phyloP scores from a whole-genome alignment of 2,329 filamentous ascomycete genomes.

The Aspergillus neoniger region DNA sequence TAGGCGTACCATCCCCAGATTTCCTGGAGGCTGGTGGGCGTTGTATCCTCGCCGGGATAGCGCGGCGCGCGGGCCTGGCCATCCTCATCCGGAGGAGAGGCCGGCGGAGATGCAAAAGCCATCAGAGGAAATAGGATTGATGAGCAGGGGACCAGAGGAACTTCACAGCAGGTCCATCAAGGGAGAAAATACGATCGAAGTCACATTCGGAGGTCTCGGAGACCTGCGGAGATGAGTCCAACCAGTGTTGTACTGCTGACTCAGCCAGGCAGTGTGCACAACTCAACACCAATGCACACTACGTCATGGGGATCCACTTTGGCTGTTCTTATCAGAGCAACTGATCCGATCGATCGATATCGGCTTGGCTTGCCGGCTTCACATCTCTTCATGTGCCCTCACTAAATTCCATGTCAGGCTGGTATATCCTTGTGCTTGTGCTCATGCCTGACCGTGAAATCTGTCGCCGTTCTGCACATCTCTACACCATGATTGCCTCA shows the following conservation, averaged over 20 bases:
- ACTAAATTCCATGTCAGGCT: neutral
- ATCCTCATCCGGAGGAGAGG: constrained; percentile 19
- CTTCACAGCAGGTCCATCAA: neutral
- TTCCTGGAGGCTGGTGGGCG: constrained; percentile 78
- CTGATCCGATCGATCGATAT: neutral
- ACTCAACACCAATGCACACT: neutral
- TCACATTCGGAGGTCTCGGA: neutral
- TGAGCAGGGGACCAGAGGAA: neutral
- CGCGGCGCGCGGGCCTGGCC: constrained; percentile 45
- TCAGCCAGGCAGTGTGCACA: neutral
- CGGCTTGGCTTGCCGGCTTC: neutral
- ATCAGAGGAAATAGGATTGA: neutral
- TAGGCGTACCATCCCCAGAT: constrained; percentile 90
- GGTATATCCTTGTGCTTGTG: neutral
- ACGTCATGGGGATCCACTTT: neutral
- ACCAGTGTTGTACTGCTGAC: neutral
- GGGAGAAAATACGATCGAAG: neutral
- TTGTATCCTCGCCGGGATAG: constrained; percentile 81
- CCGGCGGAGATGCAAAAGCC: constrained; percentile 18
- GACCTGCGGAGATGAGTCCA: neutral
- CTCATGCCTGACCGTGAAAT: neutral
- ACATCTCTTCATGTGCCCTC: neutral
- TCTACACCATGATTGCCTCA: too few relatives aligned
- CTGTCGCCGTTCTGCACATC: too few relatives aligned
- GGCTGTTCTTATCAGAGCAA: neutral